Evolutionary conservation across 495 filamentous ascomycete species (phyloP).

Genomic region (Xylaria curta): DNA sequence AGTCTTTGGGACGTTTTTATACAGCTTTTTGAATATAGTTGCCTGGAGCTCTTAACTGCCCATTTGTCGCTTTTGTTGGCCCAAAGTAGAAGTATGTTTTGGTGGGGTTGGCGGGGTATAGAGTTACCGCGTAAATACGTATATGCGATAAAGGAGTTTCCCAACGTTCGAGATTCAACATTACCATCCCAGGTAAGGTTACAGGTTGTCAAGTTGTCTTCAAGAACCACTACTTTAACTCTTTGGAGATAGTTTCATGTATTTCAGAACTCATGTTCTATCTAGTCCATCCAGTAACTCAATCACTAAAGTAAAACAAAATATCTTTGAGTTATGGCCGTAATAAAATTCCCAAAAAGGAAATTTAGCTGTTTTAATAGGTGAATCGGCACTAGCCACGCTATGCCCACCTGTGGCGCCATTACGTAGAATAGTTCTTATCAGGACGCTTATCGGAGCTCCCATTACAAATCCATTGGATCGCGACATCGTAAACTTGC

Average conservation of each 20-base stretch:
- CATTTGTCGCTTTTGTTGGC: constrained; percentile 7
- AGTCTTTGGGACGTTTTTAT: constrained; percentile 8
- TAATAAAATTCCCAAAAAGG: background rate
- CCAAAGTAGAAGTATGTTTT: constrained; percentile 38
- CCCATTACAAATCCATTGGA: constrained; percentile 22
- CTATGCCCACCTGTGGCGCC: background rate
- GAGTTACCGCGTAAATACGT: background rate
- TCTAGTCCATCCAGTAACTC: too few species aligned
- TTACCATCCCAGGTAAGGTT: too few species aligned
- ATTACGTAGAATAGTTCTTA: constrained; percentile 6
- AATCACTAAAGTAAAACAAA: background rate
- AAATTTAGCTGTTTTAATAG: background rate
- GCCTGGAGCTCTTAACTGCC: constrained; percentile 23
- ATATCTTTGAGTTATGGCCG: too few species aligned
- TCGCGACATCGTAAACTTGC: background rate
- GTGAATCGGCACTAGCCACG: background rate
- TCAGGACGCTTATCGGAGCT: constrained; percentile 14
- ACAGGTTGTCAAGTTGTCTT: too few species aligned
- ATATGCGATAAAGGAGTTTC: background rate
- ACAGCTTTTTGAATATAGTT: constrained; percentile 26
- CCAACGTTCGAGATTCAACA: background rate
- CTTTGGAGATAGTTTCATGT: background rate
- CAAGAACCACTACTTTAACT: background rate
- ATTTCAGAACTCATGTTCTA: too few species aligned
- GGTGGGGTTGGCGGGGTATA: constrained; percentile 43